Evolutionary conservation across 1,139 yeast genomes (phyloP).

Genomic region (Meyerozyma sp.): DNA sequence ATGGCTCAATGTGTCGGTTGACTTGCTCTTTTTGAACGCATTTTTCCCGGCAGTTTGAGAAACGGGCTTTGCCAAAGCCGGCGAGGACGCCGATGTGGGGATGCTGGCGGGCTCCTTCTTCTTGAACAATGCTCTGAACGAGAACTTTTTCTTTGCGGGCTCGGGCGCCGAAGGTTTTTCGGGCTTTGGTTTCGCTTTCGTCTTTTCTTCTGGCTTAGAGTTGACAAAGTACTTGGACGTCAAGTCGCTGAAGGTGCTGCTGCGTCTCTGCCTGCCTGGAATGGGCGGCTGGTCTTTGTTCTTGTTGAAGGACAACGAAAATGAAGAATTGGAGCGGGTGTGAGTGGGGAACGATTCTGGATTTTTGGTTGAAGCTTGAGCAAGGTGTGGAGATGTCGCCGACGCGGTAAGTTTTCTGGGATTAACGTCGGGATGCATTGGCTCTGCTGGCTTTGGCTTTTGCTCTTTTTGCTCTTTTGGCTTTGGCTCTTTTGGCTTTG

Average conservation of each 20-base stretch:
- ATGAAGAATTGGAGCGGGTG: constrained; percentile 26
- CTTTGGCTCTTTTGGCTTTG: not conserved
- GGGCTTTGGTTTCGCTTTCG: not conserved
- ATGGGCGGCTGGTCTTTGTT: constrained; percentile 4
- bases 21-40: constrained; percentile 22
- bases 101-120: constrained; percentile 5
- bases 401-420: not conserved
- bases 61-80: not conserved
- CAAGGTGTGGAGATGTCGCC: not conserved
- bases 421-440: not conserved
- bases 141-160: constrained; percentile 22
- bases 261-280: constrained; percentile 17
- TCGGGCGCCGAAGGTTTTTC: not conserved
- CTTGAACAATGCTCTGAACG: constrained; percentile 37
- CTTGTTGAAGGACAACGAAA: constrained; percentile 13
- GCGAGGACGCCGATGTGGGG: not conserved
- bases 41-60: constrained; percentile 11
- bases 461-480: not conserved
- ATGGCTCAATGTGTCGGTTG: constrained; percentile 15
- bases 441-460: not conserved
- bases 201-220: constrained; percentile 11
- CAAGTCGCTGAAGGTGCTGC: constrained; percentile 16
- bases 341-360: constrained; percentile 13
- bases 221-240: constrained; percentile 2
- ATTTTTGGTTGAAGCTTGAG: not conserved